Conservation (phyloP, 352 stramenopile genomes). For the Phytophthora constricta region DNA sequence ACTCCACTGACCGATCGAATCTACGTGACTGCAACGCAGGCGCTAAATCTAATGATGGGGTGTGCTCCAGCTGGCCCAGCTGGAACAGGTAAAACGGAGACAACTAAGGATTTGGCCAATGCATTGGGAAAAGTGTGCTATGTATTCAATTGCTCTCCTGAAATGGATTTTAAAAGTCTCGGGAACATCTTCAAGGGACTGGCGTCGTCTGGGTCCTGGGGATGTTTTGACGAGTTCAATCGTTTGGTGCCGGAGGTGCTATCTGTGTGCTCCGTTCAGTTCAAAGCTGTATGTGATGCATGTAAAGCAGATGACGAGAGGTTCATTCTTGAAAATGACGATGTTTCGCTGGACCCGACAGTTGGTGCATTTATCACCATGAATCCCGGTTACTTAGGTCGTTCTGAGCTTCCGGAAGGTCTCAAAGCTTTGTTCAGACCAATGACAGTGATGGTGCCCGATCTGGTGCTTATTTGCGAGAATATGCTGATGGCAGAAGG, state of each 20-base stretch:
- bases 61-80: conserved; percentile 83
- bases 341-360: conserved; percentile 91
- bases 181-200: conserved; percentile 98
- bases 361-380: conserved; percentile 97
- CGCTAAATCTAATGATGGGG: conserved; percentile 93
- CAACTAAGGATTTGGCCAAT: conserved; percentile 95
- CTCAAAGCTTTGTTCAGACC: conserved; percentile 96
- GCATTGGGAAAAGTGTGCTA: conserved; percentile 96
- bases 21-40: conserved; percentile 96
- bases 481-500: conserved; percentile 98
- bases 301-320: conserved; percentile 93
- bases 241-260: conserved; percentile 94
- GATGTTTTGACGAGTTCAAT: conserved; percentile 98
- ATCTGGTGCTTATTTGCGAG: conserved; percentile 96
- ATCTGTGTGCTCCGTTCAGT: conserved; percentile 95
- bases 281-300: conserved; percentile 96
- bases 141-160: conserved; percentile 96
- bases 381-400: conserved; percentile 96
- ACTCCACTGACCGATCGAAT: conserved; percentile 96
- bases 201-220: conserved; percentile 94
- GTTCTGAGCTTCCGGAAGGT: conserved; percentile 94
- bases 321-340: conserved; percentile 96
- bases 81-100: conserved; percentile 95
- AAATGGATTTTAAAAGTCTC: conserved; percentile 97
- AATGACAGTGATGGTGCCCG: conserved; percentile 97